phyloP scores from a whole-genome alignment of 2,329 filamentous ascomycete genomes.

The Cladosporium velox region DNA sequence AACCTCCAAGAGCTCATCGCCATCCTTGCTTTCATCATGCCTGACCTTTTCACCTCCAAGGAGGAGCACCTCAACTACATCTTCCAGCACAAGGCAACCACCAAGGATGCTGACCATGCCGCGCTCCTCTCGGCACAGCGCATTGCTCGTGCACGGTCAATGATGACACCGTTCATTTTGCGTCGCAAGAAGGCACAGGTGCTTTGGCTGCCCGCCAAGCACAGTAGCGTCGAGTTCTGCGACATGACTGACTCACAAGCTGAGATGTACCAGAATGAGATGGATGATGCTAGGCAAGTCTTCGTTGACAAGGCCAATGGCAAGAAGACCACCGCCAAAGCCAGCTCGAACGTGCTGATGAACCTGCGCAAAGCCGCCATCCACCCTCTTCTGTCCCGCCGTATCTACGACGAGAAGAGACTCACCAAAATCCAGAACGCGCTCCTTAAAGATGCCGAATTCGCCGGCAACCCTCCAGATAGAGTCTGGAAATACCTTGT shows the following conservation, averaged over 20 bases:
- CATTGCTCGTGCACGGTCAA: slow-evolving; percentile 82
- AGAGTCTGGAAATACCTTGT: slow-evolving; percentile 64
- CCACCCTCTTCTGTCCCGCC: slow-evolving; percentile 84
- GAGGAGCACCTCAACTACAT: slow-evolving; percentile 80
- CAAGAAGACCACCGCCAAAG: slow-evolving; percentile 54
- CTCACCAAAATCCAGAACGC: slow-evolving; percentile 67
- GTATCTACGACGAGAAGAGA: slow-evolving; percentile 73
- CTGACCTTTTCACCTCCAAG: slow-evolving; percentile 73
- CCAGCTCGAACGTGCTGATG: slow-evolving; percentile 62
- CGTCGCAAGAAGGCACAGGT: slow-evolving; percentile 91
- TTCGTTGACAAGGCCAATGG: slow-evolving; percentile 60
- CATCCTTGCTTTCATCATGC: slow-evolving; percentile 91
- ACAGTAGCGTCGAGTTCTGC: slow-evolving; percentile 75
- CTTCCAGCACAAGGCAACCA: slow-evolving; percentile 89
- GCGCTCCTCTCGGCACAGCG: slow-evolving; percentile 84
- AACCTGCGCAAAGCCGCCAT: slow-evolving; percentile 89
- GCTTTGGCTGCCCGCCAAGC: slow-evolving; percentile 77
- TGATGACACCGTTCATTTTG: slow-evolving; percentile 92
- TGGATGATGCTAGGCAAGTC: slow-evolving; percentile 62
- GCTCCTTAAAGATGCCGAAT: slow-evolving; percentile 36
- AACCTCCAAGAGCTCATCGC: slow-evolving; percentile 91
- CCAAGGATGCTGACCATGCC: slow-evolving; percentile 73
- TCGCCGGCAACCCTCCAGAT: slow-evolving; percentile 36
- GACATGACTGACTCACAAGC: slow-evolving; percentile 73
- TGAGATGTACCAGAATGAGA: slow-evolving; percentile 70